Evolutionary conservation across 2,329 filamentous ascomycete species (phyloP).

Genomic region (Sclerotinia nivalis): DNA sequence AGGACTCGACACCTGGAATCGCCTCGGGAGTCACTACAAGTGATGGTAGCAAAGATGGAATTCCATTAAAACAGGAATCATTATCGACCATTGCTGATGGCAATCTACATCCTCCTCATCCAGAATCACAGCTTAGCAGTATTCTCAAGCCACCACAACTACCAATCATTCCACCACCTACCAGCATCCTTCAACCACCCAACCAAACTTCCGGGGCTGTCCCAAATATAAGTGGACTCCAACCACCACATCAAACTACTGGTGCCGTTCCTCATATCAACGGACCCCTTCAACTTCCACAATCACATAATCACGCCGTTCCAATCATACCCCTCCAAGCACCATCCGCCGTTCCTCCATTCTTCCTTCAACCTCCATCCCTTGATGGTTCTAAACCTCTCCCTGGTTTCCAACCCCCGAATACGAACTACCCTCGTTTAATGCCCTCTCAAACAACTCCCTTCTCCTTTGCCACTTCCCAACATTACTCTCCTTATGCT

Average conservation of each 20-base stretch:
- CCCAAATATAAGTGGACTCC: slow-evolving; percentile 22
- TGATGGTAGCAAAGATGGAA: slow-evolving; percentile 13
- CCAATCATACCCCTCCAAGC: slow-evolving; percentile 11
- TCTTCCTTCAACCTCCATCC: slow-evolving; percentile 29
- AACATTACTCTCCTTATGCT: slow-evolving; percentile 27
- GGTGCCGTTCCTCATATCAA: slow-evolving; percentile 24
- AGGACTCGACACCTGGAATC: neutral
- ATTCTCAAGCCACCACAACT: slow-evolving; percentile 24
- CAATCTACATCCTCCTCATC: slow-evolving; percentile 24
- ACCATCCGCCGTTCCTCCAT: slow-evolving; percentile 22
- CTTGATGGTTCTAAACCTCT: slow-evolving; percentile 38
- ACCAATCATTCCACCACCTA: neutral
- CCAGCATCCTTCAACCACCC: slow-evolving; percentile 21
- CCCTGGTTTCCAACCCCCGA: slow-evolving; percentile 40
- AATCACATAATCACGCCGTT: slow-evolving; percentile 22
- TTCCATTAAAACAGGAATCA: neutral
- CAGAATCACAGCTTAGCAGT: slow-evolving; percentile 26
- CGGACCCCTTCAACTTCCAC: slow-evolving; percentile 19
- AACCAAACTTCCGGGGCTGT: slow-evolving; percentile 24
- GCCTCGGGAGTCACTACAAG: neutral
- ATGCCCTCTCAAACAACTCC: slow-evolving; percentile 30
- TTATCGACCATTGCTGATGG: neutral
- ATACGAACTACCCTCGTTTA: slow-evolving; percentile 39
- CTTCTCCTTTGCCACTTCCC: slow-evolving; percentile 28
- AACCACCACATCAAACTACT: slow-evolving; percentile 23